Conservation (phyloP, 2,329 filamentous ascomycete genomes). For the Fusarium sp. region DNA sequence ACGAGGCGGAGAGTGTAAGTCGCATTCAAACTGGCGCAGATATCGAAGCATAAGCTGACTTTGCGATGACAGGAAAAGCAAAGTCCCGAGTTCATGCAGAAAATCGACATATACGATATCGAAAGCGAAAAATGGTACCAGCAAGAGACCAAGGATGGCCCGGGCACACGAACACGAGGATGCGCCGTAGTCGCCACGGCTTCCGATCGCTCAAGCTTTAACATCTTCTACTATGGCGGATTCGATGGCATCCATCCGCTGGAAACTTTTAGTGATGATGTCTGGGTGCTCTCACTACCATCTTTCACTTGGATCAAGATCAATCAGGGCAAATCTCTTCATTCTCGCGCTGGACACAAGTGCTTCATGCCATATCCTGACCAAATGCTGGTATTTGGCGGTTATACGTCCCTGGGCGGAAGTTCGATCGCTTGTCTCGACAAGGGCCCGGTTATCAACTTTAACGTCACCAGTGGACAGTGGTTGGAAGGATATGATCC, state of each 20-base stretch:
- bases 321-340: slow-evolving; percentile 61
- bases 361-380: slow-evolving; percentile 82
- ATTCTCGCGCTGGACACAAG: slow-evolving; percentile 77
- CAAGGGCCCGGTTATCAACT: slow-evolving; percentile 71
- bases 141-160: slow-evolving; percentile 73
- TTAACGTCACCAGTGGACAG: slow-evolving; percentile 76
- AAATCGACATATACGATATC: slow-evolving; percentile 83
- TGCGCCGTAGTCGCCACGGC: slow-evolving; percentile 82
- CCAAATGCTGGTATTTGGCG: slow-evolving; percentile 84
- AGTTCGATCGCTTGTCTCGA: slow-evolving; percentile 60
- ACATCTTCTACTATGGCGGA: slow-evolving; percentile 88
- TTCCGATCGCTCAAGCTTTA: slow-evolving; percentile 79
- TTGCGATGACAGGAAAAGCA: slow-evolving; percentile 63
- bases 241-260: slow-evolving; percentile 67
- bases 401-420: slow-evolving; percentile 62
- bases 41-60: slow-evolving; percentile 5
- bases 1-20: slow-evolving; percentile 54
- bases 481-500: slow-evolving; percentile 82
- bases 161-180: slow-evolving; percentile 72
- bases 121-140: slow-evolving; percentile 75
- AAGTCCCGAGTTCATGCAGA: slow-evolving; percentile 78
- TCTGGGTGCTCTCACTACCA: slow-evolving; percentile 85
- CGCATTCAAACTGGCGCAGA: neutral
- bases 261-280: slow-evolving; percentile 69
- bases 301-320: slow-evolving; percentile 82